A percentile compares a stretch with the other conserved stretches of the same genome.
phyloP scores from a whole-genome alignment of 352 stramenopile species.

The Pythium myriotylum region DNA sequence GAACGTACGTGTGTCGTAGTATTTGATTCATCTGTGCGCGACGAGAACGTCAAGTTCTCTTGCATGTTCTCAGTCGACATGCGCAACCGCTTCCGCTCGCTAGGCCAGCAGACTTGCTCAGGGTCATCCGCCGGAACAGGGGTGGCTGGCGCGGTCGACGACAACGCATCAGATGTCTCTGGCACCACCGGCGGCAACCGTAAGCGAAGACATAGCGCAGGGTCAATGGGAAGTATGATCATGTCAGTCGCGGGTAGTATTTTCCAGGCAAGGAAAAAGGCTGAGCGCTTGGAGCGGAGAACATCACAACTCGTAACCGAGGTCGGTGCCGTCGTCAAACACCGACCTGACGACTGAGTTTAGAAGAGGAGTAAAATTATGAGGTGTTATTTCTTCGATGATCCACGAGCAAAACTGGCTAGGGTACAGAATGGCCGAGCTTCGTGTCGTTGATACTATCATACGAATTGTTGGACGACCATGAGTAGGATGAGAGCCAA shows the following conservation, averaged over 20 bases:
- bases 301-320: conserved; percentile 38
- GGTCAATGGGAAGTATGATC: conserved; percentile 61
- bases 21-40: conserved; percentile 73
- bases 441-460: not conserved
- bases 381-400: conserved; percentile 7
- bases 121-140: conserved; percentile 41
- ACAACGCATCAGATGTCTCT: conserved; percentile 23
- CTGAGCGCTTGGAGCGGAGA: conserved; percentile 36
- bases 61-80: conserved; percentile 69
- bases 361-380: conserved; percentile 2
- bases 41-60: conserved; percentile 63
- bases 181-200: not conserved
- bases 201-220: conserved; percentile 44
- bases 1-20: conserved; percentile 61
- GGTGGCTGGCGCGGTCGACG: conserved; percentile 20
- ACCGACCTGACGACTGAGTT: conserved; percentile 5
- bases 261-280: conserved; percentile 44
- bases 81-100: conserved; percentile 43
- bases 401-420: not conserved
- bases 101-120: conserved; percentile 36
- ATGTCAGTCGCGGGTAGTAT: conserved; percentile 56
- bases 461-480: conserved; percentile 19
- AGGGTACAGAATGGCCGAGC: not conserved
- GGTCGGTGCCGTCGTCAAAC: conserved; percentile 23
- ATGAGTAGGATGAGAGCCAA: conserved; percentile 50